Evolutionary conservation across 2,329 filamentous ascomycete genomes (phyloP).

Genomic region (Colletotrichum tofieldiae): DNA sequence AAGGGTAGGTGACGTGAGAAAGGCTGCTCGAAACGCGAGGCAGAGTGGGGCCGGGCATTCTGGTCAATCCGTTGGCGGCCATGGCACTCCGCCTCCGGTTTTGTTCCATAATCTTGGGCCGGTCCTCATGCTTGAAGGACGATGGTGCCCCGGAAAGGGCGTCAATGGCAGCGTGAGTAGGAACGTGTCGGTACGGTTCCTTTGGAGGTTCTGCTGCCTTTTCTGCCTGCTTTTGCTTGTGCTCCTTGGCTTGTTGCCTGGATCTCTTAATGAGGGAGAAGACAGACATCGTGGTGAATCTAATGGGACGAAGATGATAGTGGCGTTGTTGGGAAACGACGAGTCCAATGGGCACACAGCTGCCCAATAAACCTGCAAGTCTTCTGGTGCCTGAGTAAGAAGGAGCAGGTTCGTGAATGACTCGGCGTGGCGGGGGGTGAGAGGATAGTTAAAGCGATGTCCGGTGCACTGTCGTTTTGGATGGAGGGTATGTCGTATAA

Average conservation of each 20-base stretch:
- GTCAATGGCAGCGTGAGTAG: conserved; percentile 74
- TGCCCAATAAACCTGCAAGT: background rate
- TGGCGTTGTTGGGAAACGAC: background rate
- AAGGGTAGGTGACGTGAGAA: conserved; percentile 64
- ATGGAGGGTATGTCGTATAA: conserved; percentile 26
- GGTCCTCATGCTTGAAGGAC: conserved; percentile 65
- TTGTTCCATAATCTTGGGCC: conserved; percentile 64
- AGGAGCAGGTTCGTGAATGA: background rate
- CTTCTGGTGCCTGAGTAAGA: background rate
- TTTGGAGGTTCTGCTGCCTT: conserved; percentile 58
- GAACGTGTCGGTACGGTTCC: conserved; percentile 71
- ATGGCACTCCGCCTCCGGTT: conserved; percentile 66
- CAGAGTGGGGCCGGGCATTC: conserved; percentile 51
- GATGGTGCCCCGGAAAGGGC: conserved; percentile 69
- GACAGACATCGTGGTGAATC: conserved; percentile 65
- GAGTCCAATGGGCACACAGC: background rate
- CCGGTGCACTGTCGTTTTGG: conserved; percentile 20
- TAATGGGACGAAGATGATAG: background rate
- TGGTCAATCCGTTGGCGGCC: conserved; percentile 57
- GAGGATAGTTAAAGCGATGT: conserved; percentile 5
- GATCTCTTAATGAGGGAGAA: conserved; percentile 68
- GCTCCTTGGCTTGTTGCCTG: conserved; percentile 70
- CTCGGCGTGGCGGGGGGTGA: background rate
- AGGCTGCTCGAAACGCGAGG: conserved; percentile 66
- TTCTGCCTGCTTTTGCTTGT: conserved; percentile 64